phyloP scores from a whole-genome alignment of 2,329 filamentous ascomycete species.

The Bipolaris victoriae region DNA sequence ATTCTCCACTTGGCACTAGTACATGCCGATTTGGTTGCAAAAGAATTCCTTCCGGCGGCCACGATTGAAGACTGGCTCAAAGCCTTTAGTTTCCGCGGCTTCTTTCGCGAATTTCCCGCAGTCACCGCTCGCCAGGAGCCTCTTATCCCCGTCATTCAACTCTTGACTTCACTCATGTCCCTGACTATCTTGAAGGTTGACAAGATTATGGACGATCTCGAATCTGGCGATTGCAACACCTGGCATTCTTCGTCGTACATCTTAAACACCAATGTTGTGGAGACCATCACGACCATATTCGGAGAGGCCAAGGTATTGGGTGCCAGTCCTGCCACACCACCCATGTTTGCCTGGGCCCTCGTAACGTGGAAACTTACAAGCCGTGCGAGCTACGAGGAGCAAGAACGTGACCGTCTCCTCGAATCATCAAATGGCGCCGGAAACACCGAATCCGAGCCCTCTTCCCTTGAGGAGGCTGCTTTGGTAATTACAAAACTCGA shows the following conservation, averaged over 20 bases:
- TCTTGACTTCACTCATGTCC: slow-evolving; percentile 72
- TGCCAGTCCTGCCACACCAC: slow-evolving; percentile 70
- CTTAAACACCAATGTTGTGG: slow-evolving; percentile 71
- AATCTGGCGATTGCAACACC: slow-evolving; percentile 30
- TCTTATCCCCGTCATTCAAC: slow-evolving; percentile 69
- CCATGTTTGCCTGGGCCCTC: slow-evolving; percentile 81
- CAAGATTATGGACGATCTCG: slow-evolving; percentile 59
- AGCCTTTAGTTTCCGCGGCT: slow-evolving; percentile 50
- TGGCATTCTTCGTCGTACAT: slow-evolving; percentile 65
- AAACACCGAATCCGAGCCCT: slow-evolving; percentile 21
- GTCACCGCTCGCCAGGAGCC: slow-evolving; percentile 43
- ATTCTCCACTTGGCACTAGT: slow-evolving; percentile 76
- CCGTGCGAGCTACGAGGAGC: slow-evolving; percentile 31
- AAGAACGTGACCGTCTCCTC: slow-evolving; percentile 36
- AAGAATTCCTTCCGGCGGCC: slow-evolving; percentile 39
- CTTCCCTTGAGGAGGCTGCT: slow-evolving; percentile 38
- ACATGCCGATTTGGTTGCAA: slow-evolving; percentile 62
- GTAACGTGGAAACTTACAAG: slow-evolving; percentile 53
- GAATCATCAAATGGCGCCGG: slow-evolving; percentile 26
- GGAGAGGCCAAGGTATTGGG: slow-evolving; percentile 60
- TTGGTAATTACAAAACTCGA: slow-evolving; percentile 32
- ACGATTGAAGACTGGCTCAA: slow-evolving; percentile 46
- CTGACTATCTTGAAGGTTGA: slow-evolving; percentile 74
- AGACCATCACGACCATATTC: slow-evolving; percentile 75
- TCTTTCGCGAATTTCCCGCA: slow-evolving; percentile 69